Base-by-base conservation (phyloP, 1,284 basidiomycete species). In the Porogramme epimiltina region DNA sequence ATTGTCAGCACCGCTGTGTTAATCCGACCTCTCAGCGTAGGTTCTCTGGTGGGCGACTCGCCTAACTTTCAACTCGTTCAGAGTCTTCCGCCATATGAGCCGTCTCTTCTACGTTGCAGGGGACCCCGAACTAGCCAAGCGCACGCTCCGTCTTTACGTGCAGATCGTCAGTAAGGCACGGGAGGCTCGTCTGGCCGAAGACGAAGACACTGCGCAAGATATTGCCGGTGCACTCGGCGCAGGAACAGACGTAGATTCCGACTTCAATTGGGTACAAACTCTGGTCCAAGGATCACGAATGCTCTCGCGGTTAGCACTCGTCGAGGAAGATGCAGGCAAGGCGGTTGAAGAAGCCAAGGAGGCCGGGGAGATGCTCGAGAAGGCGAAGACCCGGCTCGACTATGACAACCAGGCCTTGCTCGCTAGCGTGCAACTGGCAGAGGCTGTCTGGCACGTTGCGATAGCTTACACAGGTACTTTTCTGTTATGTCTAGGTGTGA, bases 11-110 rank as follows among this genome's bases (percentile, higher is more conserved):
- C 11, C 15, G 9, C 38, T 3, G 16, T 13, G 16, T 3, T 39
- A 38, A 23, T 5, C 13, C 8, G 52, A 43, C 34, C 44, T 49
- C 31, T 47, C 61, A 43, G 46, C 58, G 5, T 60, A 93, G 84
- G 78, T 92, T 15, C 76, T 97, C 1, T 95, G 93, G 89, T 94
- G 93, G 91, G 87, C 92, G 1, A 94, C 91, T 9, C 85, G 87
- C 18, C 79, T 93, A 20, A 97, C 94, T 0, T 96, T 97, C 76
- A 94, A 96, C 65, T 95, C 91, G 1, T 87, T 88, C 59, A 81
- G 85, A 8, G 75, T 96, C 15, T 80, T 92, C 51, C 85, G 93
- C 0, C 91, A 95, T 68, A 86, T 96, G 75, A 82, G 84, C 15
- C 84, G 86, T 1, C 70, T 95, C 0, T 73, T 91, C 8, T 80